These are phyloP conservation scores for Tardiomyces depauwii DNA, from an alignment of 1,139 yeast genomes.

Conservation along the genomic window DNA sequence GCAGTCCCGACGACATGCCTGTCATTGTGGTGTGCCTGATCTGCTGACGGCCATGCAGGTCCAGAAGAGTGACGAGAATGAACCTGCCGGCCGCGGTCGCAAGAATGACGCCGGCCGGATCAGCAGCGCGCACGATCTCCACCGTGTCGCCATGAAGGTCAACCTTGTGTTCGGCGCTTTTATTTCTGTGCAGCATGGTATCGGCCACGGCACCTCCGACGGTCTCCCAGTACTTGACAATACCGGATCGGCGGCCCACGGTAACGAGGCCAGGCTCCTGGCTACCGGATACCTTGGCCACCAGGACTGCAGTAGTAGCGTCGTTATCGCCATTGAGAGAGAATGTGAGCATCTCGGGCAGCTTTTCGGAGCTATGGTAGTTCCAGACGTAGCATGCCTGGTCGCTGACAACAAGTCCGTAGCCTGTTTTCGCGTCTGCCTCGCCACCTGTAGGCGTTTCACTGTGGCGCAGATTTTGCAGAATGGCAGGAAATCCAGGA, in stretches of 20 bases:
- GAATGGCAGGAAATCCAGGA: not conserved
- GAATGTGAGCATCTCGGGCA: slow-evolving; percentile 42
- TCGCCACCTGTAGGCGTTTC: not conserved
- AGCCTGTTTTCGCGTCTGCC: slow-evolving; percentile 42
- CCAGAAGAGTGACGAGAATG: slow-evolving; percentile 51
- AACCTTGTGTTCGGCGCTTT: slow-evolving; percentile 24
- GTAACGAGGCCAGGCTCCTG: slow-evolving; percentile 62
- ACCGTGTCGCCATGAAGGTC: slow-evolving; percentile 42
- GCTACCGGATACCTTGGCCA: slow-evolving; percentile 52
- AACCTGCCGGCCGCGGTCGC: slow-evolving; percentile 66
- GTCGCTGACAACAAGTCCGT: slow-evolving; percentile 43
- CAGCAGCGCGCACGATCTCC: slow-evolving; percentile 48
- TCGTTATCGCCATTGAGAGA: slow-evolving; percentile 21
- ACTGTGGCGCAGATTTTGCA: not conserved
- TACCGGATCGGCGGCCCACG: slow-evolving; percentile 45
- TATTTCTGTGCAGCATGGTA: slow-evolving; percentile 39
- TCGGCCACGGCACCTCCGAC: slow-evolving; percentile 59
- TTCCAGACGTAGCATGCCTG: slow-evolving; percentile 58
- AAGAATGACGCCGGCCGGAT: slow-evolving; percentile 64
- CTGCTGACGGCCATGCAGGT: slow-evolving; percentile 54
- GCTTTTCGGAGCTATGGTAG: slow-evolving; percentile 46
- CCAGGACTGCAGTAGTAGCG: slow-evolving; percentile 50
- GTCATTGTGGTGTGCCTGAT: slow-evolving; percentile 14
- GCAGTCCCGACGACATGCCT: slow-evolving; percentile 22
- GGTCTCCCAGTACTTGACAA: slow-evolving; percentile 52